Evolutionary conservation across 495 filamentous ascomycete genomes (phyloP).

Genomic region (Lineolata rhizophorae): DNA sequence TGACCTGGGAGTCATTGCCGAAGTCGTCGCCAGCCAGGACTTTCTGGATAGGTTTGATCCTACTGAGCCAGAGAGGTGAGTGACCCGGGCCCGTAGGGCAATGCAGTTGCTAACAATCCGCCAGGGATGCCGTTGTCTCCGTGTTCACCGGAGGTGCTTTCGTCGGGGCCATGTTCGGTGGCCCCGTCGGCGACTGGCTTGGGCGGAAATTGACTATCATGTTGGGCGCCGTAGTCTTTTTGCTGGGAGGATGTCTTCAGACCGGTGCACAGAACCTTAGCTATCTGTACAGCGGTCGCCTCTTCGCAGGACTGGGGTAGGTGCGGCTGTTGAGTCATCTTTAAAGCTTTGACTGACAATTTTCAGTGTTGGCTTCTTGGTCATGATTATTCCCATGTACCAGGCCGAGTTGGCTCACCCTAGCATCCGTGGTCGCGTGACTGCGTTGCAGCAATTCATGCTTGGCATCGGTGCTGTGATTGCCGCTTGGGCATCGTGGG

Average conservation of each 20-base stretch:
- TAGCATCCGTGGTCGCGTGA: constrained; percentile 25
- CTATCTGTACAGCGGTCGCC: constrained; percentile 16
- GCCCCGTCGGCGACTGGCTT: constrained; percentile 22
- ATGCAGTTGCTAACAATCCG: background rate
- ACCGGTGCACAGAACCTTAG: constrained; percentile 16
- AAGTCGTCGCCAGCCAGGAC: constrained; percentile 14
- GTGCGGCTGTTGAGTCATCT: background rate
- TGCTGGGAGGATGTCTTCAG: constrained; percentile 18
- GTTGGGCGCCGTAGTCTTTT: constrained; percentile 17
- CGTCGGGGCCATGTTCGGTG: constrained; percentile 30
- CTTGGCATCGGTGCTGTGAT: constrained; percentile 28
- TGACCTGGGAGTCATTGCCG: constrained; percentile 21
- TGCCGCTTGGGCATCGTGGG: constrained; percentile 17
- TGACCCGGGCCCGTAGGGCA: background rate
- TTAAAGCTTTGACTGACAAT: too few relatives aligned
- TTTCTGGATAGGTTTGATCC: constrained; percentile 30
- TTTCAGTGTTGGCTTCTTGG: constrained; percentile 26
- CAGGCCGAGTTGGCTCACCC: constrained; percentile 23
- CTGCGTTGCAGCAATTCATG: constrained; percentile 38
- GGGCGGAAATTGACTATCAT: constrained; percentile 27
- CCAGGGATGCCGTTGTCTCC: constrained; percentile 41
- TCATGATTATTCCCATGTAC: constrained; percentile 26
- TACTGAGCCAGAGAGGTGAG: constrained; percentile 31
- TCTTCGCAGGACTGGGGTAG: constrained; percentile 12
- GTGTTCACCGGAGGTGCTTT: constrained; percentile 45